phyloP scores from a whole-genome alignment of 1,284 basidiomycete species.

The Coriolopsis trogii region DNA sequence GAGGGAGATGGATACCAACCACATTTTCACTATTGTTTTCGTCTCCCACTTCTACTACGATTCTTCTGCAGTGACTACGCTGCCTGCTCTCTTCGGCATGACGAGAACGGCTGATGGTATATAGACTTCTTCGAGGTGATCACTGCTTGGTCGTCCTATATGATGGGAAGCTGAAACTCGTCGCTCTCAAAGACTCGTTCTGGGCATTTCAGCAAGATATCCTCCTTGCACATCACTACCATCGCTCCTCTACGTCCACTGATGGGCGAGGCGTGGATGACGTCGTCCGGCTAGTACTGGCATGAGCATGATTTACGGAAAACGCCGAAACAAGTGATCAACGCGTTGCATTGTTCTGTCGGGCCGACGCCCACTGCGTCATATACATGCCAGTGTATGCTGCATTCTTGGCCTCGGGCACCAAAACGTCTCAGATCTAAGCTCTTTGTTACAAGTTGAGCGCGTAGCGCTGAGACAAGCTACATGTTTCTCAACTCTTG shows the following conservation, averaged over 20 bases:
- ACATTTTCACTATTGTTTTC: conserved; percentile 92
- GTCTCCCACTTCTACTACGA: conserved; percentile 96
- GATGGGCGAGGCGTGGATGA: conserved; percentile 36
- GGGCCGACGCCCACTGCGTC: too few relatives aligned
- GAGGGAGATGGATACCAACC: conserved; percentile 85
- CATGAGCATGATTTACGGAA: too few relatives aligned
- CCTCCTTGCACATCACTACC: conserved; percentile 84
- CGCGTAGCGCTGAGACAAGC: too few relatives aligned
- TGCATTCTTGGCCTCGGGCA: too few relatives aligned
- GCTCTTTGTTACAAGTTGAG: too few relatives aligned
- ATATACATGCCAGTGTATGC: too few relatives aligned
- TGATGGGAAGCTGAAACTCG: conserved; percentile 88
- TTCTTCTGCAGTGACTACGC: conserved; percentile 80
- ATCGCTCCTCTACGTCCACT: conserved; percentile 54
- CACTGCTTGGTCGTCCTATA: conserved; percentile 88
- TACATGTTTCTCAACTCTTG: too few relatives aligned
- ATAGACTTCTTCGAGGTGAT: conserved; percentile 97
- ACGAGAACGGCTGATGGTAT: conserved; percentile 80
- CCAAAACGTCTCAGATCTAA: too few relatives aligned
- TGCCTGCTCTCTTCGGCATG: conserved; percentile 73
- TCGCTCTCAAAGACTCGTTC: conserved; percentile 86
- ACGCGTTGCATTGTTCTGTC: too few relatives aligned
- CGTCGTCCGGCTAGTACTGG: conserved; percentile 72
- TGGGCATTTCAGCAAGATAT: conserved; percentile 90
- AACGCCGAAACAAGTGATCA: too few relatives aligned